Base-by-base conservation (phyloP, 805 yeast species). In the Yarrowia porcina region DNA sequence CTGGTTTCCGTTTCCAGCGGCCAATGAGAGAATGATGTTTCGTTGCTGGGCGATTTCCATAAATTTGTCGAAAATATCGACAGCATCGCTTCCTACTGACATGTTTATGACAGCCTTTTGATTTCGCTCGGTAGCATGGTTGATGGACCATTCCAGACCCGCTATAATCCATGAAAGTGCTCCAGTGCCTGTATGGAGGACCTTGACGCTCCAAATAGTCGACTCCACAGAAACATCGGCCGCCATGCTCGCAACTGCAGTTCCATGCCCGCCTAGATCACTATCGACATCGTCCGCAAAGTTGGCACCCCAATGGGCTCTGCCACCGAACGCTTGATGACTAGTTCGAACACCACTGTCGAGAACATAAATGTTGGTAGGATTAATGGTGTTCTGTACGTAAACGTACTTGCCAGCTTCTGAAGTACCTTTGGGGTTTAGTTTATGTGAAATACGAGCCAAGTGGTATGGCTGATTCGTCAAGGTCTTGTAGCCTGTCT, bases 241-340 rank as follows among this genome's bases (percentile, higher is more conserved):
- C 60, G 90, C 80, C 21, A 89, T 75, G 3, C 97, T 96, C 0
- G 97, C 96, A 78, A 96, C 90, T 72, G 91, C 97, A 50, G 97
- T 90, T 72, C 97, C 97, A 76, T 91, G 97, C 60, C 97, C 97
- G 70, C 89, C 88, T 57, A 90, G 93, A 73, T 91, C 97, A 67
- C 86, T 89, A 8, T 33, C 42, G 61, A 80, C 80, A 68, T 85
- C 90, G 70, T 85, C 87, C 57, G 75, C 69, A 68, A 96, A 45
- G 36, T 45, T 45, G 13, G 52, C 52, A n/a, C 52, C 52, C 52
- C 52, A 45, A 3, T 6, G 15, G 17, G 52, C 80, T 42, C 83
- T 72, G 3, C 73, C 73, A 1, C 72, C 73, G 56, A 81, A 77
- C 32, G 80, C 82, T 11, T 59, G 47, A 12, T 63, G 56, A 18